Evolutionary conservation across 2,329 filamentous ascomycete species (phyloP), one percentile per base, ranked within the genome.

Genomic region (Elsinoe batatas): DNA sequence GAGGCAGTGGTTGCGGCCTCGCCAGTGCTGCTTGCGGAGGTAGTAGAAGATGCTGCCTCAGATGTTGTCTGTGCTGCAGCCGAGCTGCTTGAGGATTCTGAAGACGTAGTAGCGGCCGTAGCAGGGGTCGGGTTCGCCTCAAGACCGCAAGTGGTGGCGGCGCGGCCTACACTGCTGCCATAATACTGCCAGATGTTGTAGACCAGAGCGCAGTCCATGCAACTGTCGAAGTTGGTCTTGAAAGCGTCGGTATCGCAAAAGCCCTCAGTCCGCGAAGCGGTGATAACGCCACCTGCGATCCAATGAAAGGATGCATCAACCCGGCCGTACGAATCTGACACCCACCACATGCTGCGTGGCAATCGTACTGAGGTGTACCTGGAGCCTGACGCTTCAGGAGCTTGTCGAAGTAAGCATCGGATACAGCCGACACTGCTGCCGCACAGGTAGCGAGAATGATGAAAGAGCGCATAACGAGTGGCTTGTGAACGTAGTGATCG

Each of bases 181-280:
- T 77, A 77, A 58, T 70, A 67, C 42, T 68, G 61, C 74, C 74
- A 76, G 60, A 77, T 73, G 30, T 74, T 64, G 53, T 68, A 71
- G 17, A 69, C 62, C 32, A 69, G 58, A 40, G 74, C 74, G 57
- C 75, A 77, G 46, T 72, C 63, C 26, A 77, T 67, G 60, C 68
- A 69, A 42, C 62, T 61, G 22, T 61, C 53, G 58, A 65, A 69
- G 57, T 64, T 65, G 32, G 47, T 26, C 33, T 51, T 51, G 47
- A 51, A 51, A 33, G 47, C 22, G 30, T 36, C 47, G 15, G 17
- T 51, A 12, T 51, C 33, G n/a, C 47, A 51, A 33, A 51, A 51
- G 18, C 35, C 35, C n/a, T 64, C 60, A 17, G 59, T 53, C 12
- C 60, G 59, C 15, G 63, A 58, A 8, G 58, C 60, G 38, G 58